Evolutionary conservation across 2,329 filamentous ascomycete genomes (phyloP), one percentile per base, ranked within the genome.

Genomic region (Xylariales sp.): DNA sequence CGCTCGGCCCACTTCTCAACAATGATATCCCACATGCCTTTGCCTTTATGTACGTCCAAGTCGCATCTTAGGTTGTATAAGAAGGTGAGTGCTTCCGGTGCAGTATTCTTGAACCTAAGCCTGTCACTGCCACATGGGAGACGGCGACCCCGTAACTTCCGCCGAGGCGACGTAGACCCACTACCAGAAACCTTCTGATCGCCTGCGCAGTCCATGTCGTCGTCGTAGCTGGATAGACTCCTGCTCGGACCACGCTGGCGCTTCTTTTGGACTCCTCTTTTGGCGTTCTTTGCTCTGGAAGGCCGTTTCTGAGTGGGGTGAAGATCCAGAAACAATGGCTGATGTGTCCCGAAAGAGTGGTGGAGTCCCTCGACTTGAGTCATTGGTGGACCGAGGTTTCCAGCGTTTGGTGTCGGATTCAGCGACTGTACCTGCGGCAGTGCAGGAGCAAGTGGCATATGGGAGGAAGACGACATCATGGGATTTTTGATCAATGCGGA

Each of bases 1-100:
- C 60, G 62, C 11, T 59, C 58, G 45, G 65, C 53, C 45, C 65
- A 78, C 42, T 70, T 66, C 4, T 53, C 54, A 36, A 68, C 64
- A 43, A 80, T 77, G 28, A 65, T 62, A 18, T 74, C 68, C 76
- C 76, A 80, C 74, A 79, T 79, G 24, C 74, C 73, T 47, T 74
- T 74, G 12, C 76, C 75, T 50, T 73, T 74, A 38, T 67, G 63
- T 15, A 66, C 51, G 12, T 66, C 59, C 48, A 69, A 65, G 18
- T 66, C 53, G 53, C 66, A 68, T 10, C 73, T 64, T n/a, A 72
- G 64, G 19, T 71, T 60, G 36, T 77, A 70, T 22, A 80, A 65
- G 38, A 60, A 73, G n/a, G n/a, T n/a, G n/a, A n/a, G n/a, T n/a
- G n/a, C n/a, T n/a, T n/a, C n/a, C n/a, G n/a, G n/a, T n/a, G n/a